Base-by-base conservation (phyloP, 768 basidiomycete genomes). In the Gloeophyllum trabeum region DNA sequence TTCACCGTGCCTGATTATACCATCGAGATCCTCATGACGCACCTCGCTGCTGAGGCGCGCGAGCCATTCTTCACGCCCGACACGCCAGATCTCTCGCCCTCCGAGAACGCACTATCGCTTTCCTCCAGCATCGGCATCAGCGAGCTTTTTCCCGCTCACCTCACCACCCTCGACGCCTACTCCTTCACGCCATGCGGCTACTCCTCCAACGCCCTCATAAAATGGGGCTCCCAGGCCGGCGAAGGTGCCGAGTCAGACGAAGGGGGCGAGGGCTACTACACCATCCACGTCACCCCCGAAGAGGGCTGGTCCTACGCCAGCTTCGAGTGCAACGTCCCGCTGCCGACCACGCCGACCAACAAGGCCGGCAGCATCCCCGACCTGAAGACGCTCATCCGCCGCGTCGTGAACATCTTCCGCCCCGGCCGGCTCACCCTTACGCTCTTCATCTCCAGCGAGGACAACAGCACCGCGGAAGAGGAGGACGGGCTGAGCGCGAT, bases 201-300 rank as follows among this genome's bases (percentile, higher is more conserved):
- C 57, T 91, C 87, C 3, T 83, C 88, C 47, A 99, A 99, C 57
- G 91, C 90, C 6, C 77, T 98, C 7, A 67, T 79, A 52, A 79
- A 69, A 56, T 88, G 74, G 76, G 69, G 65, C 13, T 64, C 68
- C 39, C 62, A 56, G 43, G 58, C 49, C 43, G 52, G 44, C 44
- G 47, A 48, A 37, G 55, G 49, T 37, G 39, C 28, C 12, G 48
- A 44, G 22, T 43, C 58, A 43, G 53, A 60, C 25, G 40, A 42
- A 3, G 55, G 53, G 14, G 77, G 78, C 13, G 96, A 97, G 60
- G 90, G 94, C 28, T 99, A 99, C 62, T 97, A 89, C 59, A 97
- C 91, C 5, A 94, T 99, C 43, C 96, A 99, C 58, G 94, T 98
- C 46, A 99, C 96, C 1, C 96, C 96, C 21, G 96, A 98, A 61